phyloP scores from a whole-genome alignment of 2,329 filamentous ascomycete species.

The Hymenotorrendiella dingleyae region DNA sequence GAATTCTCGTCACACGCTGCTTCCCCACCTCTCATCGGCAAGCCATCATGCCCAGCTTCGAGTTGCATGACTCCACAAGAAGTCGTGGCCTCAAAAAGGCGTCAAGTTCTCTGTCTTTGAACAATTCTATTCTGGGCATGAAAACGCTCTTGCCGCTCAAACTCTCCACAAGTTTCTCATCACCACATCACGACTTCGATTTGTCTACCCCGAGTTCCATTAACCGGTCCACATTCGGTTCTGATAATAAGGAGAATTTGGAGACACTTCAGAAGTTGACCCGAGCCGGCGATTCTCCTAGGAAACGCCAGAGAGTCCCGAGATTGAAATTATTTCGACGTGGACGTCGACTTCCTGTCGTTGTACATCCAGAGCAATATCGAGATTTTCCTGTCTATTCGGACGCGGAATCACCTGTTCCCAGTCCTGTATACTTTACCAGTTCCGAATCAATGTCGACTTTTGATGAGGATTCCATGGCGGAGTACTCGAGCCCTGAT shows the following conservation, averaged over 20 bases:
- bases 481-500: constrained; percentile 2
- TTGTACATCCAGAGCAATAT: constrained; percentile 11
- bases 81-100: neutral
- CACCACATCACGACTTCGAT: neutral
- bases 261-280: neutral
- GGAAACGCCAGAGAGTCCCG: neutral
- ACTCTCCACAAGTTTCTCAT: constrained; percentile 15
- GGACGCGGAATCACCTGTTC: constrained; percentile 3
- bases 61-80: neutral
- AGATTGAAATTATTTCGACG: neutral
- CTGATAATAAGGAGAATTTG: too few relatives aligned
- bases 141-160: constrained; percentile 22
- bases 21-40: neutral
- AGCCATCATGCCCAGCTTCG: neutral
- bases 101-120: constrained; percentile 1
- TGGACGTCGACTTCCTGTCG: constrained; percentile 4
- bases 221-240: constrained; percentile 13
- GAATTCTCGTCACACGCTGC: constrained; percentile 1
- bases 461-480: constrained; percentile 2
- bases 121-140: constrained; percentile 24
- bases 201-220: constrained; percentile 3
- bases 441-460: constrained; percentile 1
- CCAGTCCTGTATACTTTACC: constrained; percentile 2
- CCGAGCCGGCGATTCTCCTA: neutral
- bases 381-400: constrained; percentile 19